phyloP scores from a whole-genome alignment of 2,329 filamentous ascomycete species.

The Nemania sp. region DNA sequence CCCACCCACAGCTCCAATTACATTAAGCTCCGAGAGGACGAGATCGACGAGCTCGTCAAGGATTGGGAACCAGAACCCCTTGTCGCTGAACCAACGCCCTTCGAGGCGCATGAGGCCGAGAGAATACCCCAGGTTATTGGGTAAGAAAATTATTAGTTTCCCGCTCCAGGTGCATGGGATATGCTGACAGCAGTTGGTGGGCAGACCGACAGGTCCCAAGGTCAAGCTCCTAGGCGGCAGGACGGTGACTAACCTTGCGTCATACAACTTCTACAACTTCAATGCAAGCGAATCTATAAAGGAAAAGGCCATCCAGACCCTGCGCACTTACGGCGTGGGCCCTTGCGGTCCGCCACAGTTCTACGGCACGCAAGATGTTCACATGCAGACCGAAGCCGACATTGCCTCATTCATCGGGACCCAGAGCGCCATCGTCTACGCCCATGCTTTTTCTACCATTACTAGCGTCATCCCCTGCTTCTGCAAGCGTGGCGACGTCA shows the following conservation, averaged over 20 bases:
- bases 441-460: conserved; percentile 95
- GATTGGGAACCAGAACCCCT: conserved; percentile 97
- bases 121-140: conserved; percentile 89
- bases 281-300: conserved; percentile 92
- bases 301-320: conserved; percentile 92
- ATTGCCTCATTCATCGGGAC: conserved; percentile 91
- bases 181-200: conserved; percentile 27
- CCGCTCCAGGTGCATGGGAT: not conserved
- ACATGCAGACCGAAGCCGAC: conserved; percentile 96
- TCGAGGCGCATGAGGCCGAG: conserved; percentile 86
- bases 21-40: conserved; percentile 90
- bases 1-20: conserved; percentile 90
- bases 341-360: conserved; percentile 97
- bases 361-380: conserved; percentile 97
- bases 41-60: conserved; percentile 96
- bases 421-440: conserved; percentile 91
- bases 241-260: conserved; percentile 92
- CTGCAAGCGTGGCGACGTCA: conserved; percentile 96
- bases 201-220: conserved; percentile 87
- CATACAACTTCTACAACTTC: conserved; percentile 98
- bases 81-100: conserved; percentile 76
- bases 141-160: conserved; percentile 61
- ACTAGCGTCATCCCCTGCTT: conserved; percentile 97
- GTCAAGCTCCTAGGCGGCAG: conserved; percentile 88
- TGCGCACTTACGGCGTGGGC: conserved; percentile 95